Percentiles rank a stretch among this genome's conserved stretches.
Evolutionary conservation across 78 protist species (phyloP).

Genomic region (Dictyostelium firmibasis): DNA sequence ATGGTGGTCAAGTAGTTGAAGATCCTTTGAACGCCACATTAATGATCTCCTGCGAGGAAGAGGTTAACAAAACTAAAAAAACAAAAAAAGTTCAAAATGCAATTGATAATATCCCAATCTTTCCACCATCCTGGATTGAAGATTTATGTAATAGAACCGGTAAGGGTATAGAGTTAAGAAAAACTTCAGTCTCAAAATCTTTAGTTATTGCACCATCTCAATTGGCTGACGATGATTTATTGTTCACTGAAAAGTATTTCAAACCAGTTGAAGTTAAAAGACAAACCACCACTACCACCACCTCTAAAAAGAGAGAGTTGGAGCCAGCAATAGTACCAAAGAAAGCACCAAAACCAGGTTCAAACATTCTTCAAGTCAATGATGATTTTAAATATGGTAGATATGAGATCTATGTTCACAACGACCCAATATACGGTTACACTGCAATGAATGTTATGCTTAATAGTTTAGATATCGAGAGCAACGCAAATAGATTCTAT

Average conservation of each 20-base stretch:
- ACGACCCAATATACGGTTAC: slow-evolving; percentile 46
- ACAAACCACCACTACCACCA: slow-evolving; percentile 10
- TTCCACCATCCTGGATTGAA: slow-evolving; percentile 29
- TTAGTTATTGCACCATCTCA: slow-evolving; percentile 23
- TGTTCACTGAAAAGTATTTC: background rate
- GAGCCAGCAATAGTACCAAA: background rate
- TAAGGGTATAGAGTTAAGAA: slow-evolving; percentile 54
- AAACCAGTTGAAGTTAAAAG: background rate
- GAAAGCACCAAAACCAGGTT: slow-evolving; percentile 64
- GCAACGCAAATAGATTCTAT: slow-evolving; percentile 67
- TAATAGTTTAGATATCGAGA: slow-evolving; percentile 49
- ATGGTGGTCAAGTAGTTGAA: slow-evolving; percentile 78
- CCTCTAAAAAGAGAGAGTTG: slow-evolving; percentile 27
- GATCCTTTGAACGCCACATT: background rate
- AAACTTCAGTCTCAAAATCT: background rate
- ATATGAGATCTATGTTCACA: slow-evolving; percentile 51
- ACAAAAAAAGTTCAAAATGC: slow-evolving; percentile 73
- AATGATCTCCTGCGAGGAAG: slow-evolving; percentile 56
- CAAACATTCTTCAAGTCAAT: slow-evolving; percentile 34
- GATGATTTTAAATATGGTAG: background rate
- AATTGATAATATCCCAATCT: slow-evolving; percentile 28
- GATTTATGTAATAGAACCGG: slow-evolving; percentile 43
- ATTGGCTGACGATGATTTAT: background rate
- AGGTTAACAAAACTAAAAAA: background rate
- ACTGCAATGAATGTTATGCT: slow-evolving; percentile 76